phyloP scores from a whole-genome alignment of 2,329 filamentous ascomycete species.

The Monosporascus sp. region DNA sequence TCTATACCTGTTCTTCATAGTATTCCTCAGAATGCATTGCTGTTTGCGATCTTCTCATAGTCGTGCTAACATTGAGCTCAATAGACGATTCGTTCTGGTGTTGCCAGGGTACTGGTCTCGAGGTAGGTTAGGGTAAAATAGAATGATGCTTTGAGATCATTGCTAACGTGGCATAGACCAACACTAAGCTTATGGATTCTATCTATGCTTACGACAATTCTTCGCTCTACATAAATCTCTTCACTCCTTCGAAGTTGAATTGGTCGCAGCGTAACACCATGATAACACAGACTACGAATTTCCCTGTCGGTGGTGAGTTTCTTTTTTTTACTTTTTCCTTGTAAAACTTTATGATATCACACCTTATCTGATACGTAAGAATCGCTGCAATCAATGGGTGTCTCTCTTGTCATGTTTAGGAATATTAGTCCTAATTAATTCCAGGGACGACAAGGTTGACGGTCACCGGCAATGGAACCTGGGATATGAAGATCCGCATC shows the following conservation, averaged over 20 bases:
- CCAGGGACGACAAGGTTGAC: conserved; percentile 31
- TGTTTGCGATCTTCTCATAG: too few species aligned
- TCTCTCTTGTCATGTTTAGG: too few species aligned
- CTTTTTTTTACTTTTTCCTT: neutral
- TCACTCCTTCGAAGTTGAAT: conserved; percentile 37
- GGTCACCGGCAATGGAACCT: conserved; percentile 27
- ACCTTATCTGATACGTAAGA: too few species aligned
- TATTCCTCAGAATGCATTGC: too few species aligned
- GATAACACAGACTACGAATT: conserved; percentile 37
- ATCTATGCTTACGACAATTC: conserved; percentile 41
- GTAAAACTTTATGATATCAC: neutral
- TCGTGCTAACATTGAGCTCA: neutral
- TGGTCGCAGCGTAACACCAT: conserved; percentile 36
- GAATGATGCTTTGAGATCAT: neutral
- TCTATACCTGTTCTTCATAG: neutral
- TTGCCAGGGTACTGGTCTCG: conserved; percentile 45
- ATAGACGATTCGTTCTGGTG: conserved; percentile 46
- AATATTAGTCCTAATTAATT: too few species aligned
- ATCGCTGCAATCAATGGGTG: too few species aligned
- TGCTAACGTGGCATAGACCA: conserved; percentile 25
- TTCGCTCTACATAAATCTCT: conserved; percentile 43
- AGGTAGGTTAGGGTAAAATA: conserved; percentile 14
- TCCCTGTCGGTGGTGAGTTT: conserved; percentile 27
- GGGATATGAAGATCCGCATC: conserved; percentile 36
- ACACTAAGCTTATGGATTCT: conserved; percentile 48